Percentiles rank a stretch among this genome's conserved stretches.
Conservation (phyloP, 345 rosid species). For the Lumnitzera racemosa region DNA sequence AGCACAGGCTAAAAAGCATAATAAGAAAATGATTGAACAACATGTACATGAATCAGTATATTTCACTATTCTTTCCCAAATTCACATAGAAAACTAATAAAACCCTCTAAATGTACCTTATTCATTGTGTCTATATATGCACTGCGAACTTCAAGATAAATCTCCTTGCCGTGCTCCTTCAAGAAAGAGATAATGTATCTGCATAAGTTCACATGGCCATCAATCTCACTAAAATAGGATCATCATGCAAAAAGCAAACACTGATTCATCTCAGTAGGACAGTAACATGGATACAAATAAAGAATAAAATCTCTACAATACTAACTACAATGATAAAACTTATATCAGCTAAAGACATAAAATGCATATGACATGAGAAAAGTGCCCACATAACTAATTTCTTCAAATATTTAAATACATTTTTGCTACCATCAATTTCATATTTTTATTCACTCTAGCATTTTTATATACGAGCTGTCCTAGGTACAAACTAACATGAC, state of each 20-base stretch:
- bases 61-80: neutral
- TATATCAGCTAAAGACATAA: too few relatives aligned
- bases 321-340: too few relatives aligned
- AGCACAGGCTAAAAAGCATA: neutral
- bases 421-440: too few relatives aligned
- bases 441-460: too few relatives aligned
- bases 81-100: too few relatives aligned
- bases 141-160: constrained; percentile 78
- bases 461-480: too few relatives aligned
- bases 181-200: constrained; percentile 84
- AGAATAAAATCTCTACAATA: too few relatives aligned
- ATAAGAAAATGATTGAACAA: neutral
- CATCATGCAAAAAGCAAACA: neutral
- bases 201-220: constrained; percentile 6
- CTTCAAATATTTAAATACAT: too few relatives aligned
- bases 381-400: too few relatives aligned
- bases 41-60: neutral
- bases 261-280: neutral
- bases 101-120: constrained; percentile 49
- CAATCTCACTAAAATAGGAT: constrained; percentile 1
- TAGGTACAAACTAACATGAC: too few relatives aligned
- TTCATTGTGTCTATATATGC: constrained; percentile 97
- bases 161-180: constrained; percentile 91
- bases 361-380: too few relatives aligned
- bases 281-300: too few relatives aligned